A percentile compares a stretch with the other conserved stretches of the same genome.
Conservation (phyloP, 2,329 filamentous ascomycete species). For the Sphaerulina populicola region DNA sequence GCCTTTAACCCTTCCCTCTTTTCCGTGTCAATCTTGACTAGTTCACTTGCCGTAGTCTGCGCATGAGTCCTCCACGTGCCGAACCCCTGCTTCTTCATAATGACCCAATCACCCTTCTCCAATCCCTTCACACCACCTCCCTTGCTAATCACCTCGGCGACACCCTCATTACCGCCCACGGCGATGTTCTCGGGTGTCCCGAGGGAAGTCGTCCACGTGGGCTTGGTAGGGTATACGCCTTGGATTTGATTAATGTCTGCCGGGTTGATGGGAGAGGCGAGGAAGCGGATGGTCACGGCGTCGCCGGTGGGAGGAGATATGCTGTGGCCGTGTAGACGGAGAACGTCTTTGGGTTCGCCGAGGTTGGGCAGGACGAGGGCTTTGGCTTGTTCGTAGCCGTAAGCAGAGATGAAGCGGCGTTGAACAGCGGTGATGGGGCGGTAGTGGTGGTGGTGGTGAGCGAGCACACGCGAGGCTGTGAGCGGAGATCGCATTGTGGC, state of each 20-base stretch:
- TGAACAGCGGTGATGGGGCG: slow-evolving; percentile 12
- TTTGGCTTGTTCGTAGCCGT: slow-evolving; percentile 78
- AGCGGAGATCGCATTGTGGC: slow-evolving; percentile 21
- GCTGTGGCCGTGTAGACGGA: slow-evolving; percentile 63
- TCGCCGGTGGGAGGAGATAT: slow-evolving; percentile 66
- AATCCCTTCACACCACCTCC: slow-evolving; percentile 57
- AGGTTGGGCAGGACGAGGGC: slow-evolving; percentile 66
- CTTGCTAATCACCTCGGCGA: slow-evolving; percentile 74
- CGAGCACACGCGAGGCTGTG: background rate
- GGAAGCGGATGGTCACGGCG: slow-evolving; percentile 70
- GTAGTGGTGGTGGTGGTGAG: background rate
- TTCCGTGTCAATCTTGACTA: slow-evolving; percentile 61
- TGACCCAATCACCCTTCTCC: slow-evolving; percentile 80
- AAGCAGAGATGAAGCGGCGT: slow-evolving; percentile 48
- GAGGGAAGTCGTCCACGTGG: slow-evolving; percentile 64
- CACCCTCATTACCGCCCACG: slow-evolving; percentile 82
- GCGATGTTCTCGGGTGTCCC: slow-evolving; percentile 69
- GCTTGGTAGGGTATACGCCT: slow-evolving; percentile 85
- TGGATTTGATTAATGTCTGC: slow-evolving; percentile 98
- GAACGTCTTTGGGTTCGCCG: slow-evolving; percentile 65
- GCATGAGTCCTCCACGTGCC: slow-evolving; percentile 95
- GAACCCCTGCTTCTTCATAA: slow-evolving; percentile 72
- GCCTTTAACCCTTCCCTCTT: slow-evolving; percentile 62
- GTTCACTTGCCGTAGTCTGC: slow-evolving; percentile 49
- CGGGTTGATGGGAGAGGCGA: slow-evolving; percentile 89